Percentiles rank a stretch among this genome's conserved stretches.
Evolutionary conservation across 352 stramenopile genomes (phyloP).

Genomic region (Pythium rishiriense): DNA sequence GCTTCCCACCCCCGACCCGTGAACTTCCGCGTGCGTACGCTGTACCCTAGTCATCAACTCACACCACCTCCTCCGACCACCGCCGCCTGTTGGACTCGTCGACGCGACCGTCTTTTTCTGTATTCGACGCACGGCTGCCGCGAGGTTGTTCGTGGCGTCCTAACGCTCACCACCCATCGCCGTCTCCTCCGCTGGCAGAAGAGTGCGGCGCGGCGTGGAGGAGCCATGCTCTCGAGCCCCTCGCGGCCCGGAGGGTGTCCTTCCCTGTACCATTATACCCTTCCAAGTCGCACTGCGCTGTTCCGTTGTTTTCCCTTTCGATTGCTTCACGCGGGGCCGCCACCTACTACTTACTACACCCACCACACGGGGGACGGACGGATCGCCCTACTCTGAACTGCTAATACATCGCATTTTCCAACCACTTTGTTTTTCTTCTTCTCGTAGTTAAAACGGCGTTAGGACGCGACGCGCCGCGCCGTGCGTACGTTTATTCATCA

Average conservation of each 20-base stretch:
- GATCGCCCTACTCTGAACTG: not conserved
- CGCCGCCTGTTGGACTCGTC: no score
- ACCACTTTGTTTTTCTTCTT: no score
- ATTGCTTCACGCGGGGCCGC: no score
- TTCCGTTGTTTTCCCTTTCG: not conserved
- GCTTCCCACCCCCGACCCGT: not conserved
- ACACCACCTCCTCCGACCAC: not conserved
- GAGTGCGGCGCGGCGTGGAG: not conserved
- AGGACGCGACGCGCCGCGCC: no score
- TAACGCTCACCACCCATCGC: not conserved
- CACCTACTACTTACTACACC: no score
- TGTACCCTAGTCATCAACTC: conserved; percentile 6
- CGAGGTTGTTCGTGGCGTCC: not conserved
- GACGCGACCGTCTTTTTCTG: conserved; percentile 4
- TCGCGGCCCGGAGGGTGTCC: not conserved
- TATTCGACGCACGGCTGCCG: not conserved
- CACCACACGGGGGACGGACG: not conserved
- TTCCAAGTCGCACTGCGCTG: not conserved
- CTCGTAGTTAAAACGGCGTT: no score
- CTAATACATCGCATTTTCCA: not conserved
- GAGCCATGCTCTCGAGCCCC: no score
- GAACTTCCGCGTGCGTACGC: not conserved
- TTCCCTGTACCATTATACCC: conserved; percentile 6
- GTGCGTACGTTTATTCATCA: conserved; percentile 54
- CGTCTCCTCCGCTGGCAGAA: conserved; percentile 22